These are phyloP conservation scores for Metschnikowia arizonensis DNA, from an alignment of 805 yeast genomes.

Conservation along the genomic window DNA sequence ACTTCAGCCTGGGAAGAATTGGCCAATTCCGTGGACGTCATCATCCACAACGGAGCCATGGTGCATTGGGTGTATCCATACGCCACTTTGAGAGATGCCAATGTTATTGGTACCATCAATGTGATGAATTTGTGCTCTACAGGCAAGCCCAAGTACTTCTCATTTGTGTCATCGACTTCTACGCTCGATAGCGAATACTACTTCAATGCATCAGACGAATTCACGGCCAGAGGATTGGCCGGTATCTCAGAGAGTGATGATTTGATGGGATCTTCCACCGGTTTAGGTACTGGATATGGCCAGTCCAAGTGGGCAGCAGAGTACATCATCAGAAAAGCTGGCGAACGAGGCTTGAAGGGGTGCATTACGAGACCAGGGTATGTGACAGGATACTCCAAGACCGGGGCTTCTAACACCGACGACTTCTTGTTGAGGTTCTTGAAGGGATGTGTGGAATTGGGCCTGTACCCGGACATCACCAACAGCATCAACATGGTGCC, in stretches of 20 bases:
- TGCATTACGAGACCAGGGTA: conserved; percentile 94
- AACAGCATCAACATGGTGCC: conserved; percentile 96
- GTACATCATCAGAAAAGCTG: conserved; percentile 81
- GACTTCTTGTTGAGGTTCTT: conserved; percentile 92
- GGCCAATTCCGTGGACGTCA: conserved; percentile 62
- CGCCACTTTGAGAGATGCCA: conserved; percentile 83
- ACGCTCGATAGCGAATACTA: conserved; percentile 81
- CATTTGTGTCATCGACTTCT: conserved; percentile 95
- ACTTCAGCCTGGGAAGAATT: conserved; percentile 55
- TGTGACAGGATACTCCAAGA: conserved; percentile 77
- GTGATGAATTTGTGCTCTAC: conserved; percentile 70
- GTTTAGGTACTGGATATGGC: conserved; percentile 91
- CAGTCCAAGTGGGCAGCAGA: conserved; percentile 98
- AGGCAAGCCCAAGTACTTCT: conserved; percentile 81
- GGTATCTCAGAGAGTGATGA: conserved; percentile 85
- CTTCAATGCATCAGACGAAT: conserved; percentile 69
- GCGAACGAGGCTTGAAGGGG: conserved; percentile 81
- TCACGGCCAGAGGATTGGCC: conserved; percentile 55
- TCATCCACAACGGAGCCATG: conserved; percentile 94
- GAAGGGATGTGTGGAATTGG: conserved; percentile 90
- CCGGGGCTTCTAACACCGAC: conserved; percentile 93
- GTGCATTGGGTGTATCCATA: conserved; percentile 99
- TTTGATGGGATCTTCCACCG: conserved; percentile 72
- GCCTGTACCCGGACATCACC: conserved; percentile 76
- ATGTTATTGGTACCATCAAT: conserved; percentile 83